Conservation (phyloP, 2,329 filamentous ascomycete species). For the Aspergillus sp. region DNA sequence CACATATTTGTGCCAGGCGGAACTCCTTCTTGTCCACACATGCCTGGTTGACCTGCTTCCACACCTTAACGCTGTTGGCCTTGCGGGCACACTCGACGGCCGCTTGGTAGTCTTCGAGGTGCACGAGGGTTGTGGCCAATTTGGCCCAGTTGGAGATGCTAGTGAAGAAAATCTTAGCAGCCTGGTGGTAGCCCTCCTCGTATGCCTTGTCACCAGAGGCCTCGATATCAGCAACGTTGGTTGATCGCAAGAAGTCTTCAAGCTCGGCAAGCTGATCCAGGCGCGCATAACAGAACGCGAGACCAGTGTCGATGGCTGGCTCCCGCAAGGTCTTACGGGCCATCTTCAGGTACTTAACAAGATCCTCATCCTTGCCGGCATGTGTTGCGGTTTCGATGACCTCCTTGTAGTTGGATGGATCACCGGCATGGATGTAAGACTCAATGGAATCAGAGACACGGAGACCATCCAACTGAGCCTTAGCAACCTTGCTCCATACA, state of each 20-base stretch:
- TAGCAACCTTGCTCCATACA: slow-evolving; percentile 97
- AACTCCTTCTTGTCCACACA: slow-evolving; percentile 99
- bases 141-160: slow-evolving; percentile 99
- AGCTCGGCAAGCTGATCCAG: slow-evolving; percentile 89
- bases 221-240: slow-evolving; percentile 94
- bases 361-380: slow-evolving; percentile 95
- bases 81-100: slow-evolving; percentile 97
- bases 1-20: slow-evolving; percentile 96
- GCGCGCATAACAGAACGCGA: slow-evolving; percentile 91
- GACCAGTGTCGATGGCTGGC: slow-evolving; percentile 85
- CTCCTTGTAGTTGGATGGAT: slow-evolving; percentile 89
- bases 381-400: slow-evolving; percentile 95
- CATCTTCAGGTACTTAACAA: slow-evolving; percentile 96
- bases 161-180: slow-evolving; percentile 97
- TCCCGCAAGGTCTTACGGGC: slow-evolving; percentile 95
- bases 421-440: slow-evolving; percentile 93
- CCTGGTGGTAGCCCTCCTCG: slow-evolving; percentile 88
- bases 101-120: slow-evolving; percentile 93
- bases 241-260: slow-evolving; percentile 90
- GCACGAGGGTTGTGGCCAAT: slow-evolving; percentile 94
- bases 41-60: slow-evolving; percentile 96
- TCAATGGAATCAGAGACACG: slow-evolving; percentile 90
- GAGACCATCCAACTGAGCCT: slow-evolving; percentile 94
- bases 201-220: slow-evolving; percentile 98
- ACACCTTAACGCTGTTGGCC: slow-evolving; percentile 98